A percentile compares a stretch with the other conserved stretches of the same genome.
Conservation (phyloP, 2,329 filamentous ascomycete genomes). For the Rosellinia necatrix region DNA sequence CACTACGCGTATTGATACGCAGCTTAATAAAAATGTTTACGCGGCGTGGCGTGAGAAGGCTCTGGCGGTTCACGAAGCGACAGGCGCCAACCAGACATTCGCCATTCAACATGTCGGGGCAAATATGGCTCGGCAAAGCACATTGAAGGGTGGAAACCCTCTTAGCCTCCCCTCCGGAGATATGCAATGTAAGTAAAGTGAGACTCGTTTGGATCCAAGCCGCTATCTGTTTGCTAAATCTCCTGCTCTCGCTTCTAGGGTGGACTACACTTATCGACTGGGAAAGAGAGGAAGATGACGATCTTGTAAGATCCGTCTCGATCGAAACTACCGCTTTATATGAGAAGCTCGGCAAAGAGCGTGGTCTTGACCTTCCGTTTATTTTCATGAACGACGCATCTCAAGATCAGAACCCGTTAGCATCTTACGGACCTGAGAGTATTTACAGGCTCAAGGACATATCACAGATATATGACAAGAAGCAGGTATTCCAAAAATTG, state of each 20-base stretch:
- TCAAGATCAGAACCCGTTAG: conserved; percentile 33
- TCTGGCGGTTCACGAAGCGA: conserved; percentile 13
- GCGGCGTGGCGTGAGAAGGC: conserved; percentile 27
- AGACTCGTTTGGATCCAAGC: background rate
- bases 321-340: conserved; percentile 20
- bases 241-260: conserved; percentile 10
- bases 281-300: conserved; percentile 22
- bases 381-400: conserved; percentile 37
- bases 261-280: conserved; percentile 32
- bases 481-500: too few relatives aligned
- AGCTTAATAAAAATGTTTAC: conserved; percentile 34
- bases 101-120: background rate
- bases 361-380: background rate
- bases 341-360: background rate
- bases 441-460: too few relatives aligned
- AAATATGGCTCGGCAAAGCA: conserved; percentile 5
- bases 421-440: conserved; percentile 33
- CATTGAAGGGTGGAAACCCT: conserved; percentile 24
- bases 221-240: background rate
- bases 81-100: conserved; percentile 32
- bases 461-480: too few relatives aligned
- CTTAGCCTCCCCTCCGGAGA: conserved; percentile 18
- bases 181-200: conserved; percentile 24
- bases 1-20: conserved; percentile 28
- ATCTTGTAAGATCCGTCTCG: conserved; percentile 19